Evolutionary conservation across 331 rosid genomes (phyloP).

Genomic region (Quercus tomentella): DNA sequence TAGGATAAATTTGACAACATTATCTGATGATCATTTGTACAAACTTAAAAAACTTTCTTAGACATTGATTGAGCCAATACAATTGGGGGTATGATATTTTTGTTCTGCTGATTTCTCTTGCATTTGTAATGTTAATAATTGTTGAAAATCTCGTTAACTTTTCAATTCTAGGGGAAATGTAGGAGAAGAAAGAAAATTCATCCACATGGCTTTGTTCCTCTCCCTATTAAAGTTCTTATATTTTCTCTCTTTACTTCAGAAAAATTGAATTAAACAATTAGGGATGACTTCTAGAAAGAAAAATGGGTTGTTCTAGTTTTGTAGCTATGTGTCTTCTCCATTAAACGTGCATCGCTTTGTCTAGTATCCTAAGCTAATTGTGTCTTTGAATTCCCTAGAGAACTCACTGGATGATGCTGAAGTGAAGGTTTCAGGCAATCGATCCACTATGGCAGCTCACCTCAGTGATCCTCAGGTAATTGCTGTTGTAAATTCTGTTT

Average conservation of each 20-base stretch:
- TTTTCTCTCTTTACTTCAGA: neutral
- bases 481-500: neutral
- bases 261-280: neutral
- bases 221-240: too few species aligned
- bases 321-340: conserved; percentile 1
- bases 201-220: neutral
- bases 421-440: conserved; percentile 36
- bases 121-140: too few species aligned
- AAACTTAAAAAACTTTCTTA: too few species aligned
- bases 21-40: too few species aligned
- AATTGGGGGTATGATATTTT: neutral
- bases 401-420: conserved; percentile 34
- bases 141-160: too few species aligned
- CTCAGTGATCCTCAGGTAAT: conserved; percentile 53
- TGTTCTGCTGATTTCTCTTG: too few species aligned
- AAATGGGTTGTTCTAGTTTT: neutral
- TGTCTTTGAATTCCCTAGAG: conserved; percentile 38
- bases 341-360: neutral
- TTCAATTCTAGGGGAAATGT: neutral
- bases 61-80: neutral
- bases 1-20: too few species aligned
- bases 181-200: neutral
- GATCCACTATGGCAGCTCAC: conserved; percentile 56
- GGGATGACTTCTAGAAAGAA: neutral
- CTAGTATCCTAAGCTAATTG: conserved; percentile 13